Percentiles rank a stretch among this genome's conserved stretches.
These are phyloP conservation scores for Cubamyces sp. DNA, from an alignment of 768 basidiomycete genomes.

Conservation along the genomic window DNA sequence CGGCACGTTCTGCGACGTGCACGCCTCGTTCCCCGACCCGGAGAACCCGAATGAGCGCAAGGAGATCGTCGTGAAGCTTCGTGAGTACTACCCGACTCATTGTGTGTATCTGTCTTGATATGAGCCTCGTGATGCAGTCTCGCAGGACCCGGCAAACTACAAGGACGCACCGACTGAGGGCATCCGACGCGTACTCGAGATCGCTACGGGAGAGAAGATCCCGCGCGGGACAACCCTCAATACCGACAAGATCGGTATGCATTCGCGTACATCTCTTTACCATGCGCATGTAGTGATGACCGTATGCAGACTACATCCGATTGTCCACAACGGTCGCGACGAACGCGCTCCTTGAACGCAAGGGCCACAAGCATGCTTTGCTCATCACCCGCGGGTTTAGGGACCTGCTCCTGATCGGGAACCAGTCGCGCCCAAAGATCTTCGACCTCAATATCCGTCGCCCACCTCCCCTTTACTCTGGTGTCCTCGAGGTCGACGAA, in stretches of 20 bases:
- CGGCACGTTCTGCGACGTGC: conserved; percentile 91
- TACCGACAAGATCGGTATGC: conserved; percentile 80
- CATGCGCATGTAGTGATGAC: background rate
- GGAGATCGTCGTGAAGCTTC: conserved; percentile 89
- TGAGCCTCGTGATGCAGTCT: conserved; percentile 54
- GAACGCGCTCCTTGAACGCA: conserved; percentile 93
- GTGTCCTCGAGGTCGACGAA: conserved; percentile 82
- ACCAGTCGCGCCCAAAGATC: conserved; percentile 92
- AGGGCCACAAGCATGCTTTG: conserved; percentile 89
- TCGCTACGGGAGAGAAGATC: conserved; percentile 68
- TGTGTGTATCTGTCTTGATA: background rate
- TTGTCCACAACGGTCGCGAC: conserved; percentile 95
- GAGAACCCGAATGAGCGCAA: conserved; percentile 60
- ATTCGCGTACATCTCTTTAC: background rate
- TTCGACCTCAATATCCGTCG: conserved; percentile 93
- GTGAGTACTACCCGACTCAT: conserved; percentile 45
- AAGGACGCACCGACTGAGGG: conserved; percentile 94
- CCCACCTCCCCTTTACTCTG: conserved; percentile 73
- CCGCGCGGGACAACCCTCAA: conserved; percentile 67
- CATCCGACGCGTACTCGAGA: conserved; percentile 83
- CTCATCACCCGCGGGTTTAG: conserved; percentile 91
- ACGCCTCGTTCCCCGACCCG: conserved; percentile 83
- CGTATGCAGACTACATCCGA: conserved; percentile 78
- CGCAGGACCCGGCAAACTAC: conserved; percentile 88
- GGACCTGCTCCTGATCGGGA: conserved; percentile 91